Conservation (phyloP, 1,284 basidiomycete species). For the Ustilago shanxiensis region DNA sequence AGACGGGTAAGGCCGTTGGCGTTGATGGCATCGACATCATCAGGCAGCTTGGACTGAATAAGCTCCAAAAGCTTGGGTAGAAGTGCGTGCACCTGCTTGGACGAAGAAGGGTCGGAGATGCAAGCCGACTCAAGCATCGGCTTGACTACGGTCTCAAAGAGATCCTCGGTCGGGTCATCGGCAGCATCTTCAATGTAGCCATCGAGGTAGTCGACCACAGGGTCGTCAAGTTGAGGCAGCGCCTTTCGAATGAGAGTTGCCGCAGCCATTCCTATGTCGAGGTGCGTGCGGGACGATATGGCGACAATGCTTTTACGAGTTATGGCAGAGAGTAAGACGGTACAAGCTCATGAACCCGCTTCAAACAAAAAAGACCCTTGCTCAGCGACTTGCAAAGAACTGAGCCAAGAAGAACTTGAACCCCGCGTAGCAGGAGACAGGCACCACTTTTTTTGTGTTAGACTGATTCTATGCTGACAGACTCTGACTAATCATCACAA, state of each 20-base stretch:
- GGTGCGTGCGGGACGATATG: neutral
- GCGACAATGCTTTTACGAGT: constrained; percentile 1
- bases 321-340: neutral
- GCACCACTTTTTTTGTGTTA: neutral
- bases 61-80: constrained; percentile 57
- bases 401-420: constrained; percentile 7
- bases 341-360: neutral
- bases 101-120: constrained; percentile 55
- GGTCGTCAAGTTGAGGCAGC: constrained; percentile 90
- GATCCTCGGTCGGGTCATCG: constrained; percentile 61
- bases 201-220: constrained; percentile 90
- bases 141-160: constrained; percentile 60
- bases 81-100: constrained; percentile 48
- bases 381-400: constrained; percentile 2
- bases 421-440: neutral
- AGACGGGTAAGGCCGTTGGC: constrained; percentile 72
- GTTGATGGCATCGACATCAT: constrained; percentile 71
- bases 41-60: constrained; percentile 59
- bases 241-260: constrained; percentile 82
- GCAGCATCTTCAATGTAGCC: constrained; percentile 92
- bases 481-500: constrained; percentile 5
- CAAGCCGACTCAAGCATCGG: constrained; percentile 68
- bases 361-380: neutral
- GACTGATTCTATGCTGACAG: neutral
- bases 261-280: constrained; percentile 69